phyloP scores from a whole-genome alignment of 106 monocot species.

The Cymbidium sinense region DNA sequence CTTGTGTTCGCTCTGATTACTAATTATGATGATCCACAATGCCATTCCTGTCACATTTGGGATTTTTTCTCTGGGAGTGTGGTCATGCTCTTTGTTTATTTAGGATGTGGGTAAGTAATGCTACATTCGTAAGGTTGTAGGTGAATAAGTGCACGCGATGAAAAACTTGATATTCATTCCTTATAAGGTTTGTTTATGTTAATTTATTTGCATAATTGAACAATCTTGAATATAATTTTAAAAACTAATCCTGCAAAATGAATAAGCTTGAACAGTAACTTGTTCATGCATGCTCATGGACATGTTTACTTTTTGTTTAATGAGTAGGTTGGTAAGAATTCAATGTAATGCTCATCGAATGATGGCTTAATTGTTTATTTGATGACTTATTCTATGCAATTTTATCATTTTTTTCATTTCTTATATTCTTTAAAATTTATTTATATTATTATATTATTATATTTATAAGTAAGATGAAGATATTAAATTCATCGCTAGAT shows the following conservation, averaged over 20 bases:
- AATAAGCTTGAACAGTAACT: neutral
- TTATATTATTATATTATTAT: neutral
- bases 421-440: neutral
- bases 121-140: neutral
- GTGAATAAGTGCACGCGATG: neutral
- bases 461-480: neutral
- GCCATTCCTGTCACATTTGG: neutral
- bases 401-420: neutral
- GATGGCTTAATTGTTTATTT: no score
- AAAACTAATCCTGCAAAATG: no score
- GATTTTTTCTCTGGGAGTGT: neutral
- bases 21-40: neutral
- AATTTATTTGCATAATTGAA: neutral
- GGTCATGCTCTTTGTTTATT: conserved; percentile 7
- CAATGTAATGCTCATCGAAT: no score
- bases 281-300: neutral
- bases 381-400: no score
- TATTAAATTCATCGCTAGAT: neutral
- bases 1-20: no score
- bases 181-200: neutral
- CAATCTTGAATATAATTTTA: no score
- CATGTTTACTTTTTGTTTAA: neutral
- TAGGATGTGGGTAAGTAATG: neutral
- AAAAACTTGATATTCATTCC: neutral
- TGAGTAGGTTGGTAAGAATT: no score